A percentile compares a stretch with the other conserved stretches of the same genome.
These are phyloP conservation scores for Citrus australasica DNA, from an alignment of 345 rosid species.

Conservation along the genomic window DNA sequence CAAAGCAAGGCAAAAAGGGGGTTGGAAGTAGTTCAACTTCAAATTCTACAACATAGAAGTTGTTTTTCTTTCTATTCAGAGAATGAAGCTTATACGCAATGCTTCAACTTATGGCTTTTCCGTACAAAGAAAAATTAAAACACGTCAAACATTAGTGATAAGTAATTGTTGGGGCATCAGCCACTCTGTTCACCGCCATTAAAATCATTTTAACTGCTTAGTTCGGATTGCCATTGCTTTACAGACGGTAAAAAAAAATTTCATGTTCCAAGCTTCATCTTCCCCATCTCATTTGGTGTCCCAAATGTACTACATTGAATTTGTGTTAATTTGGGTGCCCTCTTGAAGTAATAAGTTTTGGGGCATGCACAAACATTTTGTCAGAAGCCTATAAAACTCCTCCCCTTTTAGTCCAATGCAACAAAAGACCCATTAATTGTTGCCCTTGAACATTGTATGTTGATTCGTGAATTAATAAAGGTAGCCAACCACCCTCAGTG, in stretches of 20 bases:
- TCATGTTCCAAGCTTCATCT: too few species aligned
- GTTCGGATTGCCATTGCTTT: neutral
- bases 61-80: neutral
- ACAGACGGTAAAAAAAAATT: too few species aligned
- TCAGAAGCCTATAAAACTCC: neutral
- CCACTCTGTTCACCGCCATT: neutral
- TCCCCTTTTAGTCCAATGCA: neutral
- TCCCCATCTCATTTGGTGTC: too few species aligned
- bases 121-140: neutral
- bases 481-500: neutral
- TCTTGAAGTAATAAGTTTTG: too few species aligned
- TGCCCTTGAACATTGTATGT: neutral
- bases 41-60: neutral
- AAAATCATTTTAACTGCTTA: neutral
- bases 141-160: neutral
- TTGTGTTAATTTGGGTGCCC: too few species aligned
- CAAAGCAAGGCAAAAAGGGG: slow-evolving; percentile 21
- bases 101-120: neutral
- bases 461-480: neutral
- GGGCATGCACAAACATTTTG: neutral
- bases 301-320: too few species aligned
- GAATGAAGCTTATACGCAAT: neutral
- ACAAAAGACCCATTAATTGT: slow-evolving; percentile 24
- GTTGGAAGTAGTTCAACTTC: neutral
- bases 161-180: neutral